phyloP scores from a whole-genome alignment of 768 basidiomycete species.

The Gautieria morchelliformis region DNA sequence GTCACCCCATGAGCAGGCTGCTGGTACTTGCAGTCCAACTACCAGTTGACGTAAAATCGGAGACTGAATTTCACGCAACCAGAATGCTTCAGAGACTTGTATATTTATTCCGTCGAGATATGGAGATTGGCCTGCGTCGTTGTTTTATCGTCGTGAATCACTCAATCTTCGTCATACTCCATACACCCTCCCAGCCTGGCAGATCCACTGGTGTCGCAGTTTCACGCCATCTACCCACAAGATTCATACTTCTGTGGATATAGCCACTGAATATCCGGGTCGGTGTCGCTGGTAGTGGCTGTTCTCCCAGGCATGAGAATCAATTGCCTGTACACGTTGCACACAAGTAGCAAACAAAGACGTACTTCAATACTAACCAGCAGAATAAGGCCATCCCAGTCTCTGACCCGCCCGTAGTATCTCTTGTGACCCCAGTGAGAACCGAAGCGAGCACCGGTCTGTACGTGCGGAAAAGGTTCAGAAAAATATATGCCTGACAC shows the following conservation, averaged over 20 bases:
- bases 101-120: too few relatives aligned
- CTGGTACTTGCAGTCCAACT: too few relatives aligned
- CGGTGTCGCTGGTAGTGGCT: background rate
- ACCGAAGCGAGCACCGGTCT: background rate
- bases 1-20: too few relatives aligned
- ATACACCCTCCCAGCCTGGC: background rate
- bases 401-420: constrained; percentile 37
- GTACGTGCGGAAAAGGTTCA: background rate
- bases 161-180: background rate
- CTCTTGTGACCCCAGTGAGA: constrained; percentile 4
- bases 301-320: background rate
- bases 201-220: background rate
- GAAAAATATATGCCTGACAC: background rate
- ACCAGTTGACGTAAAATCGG: too few relatives aligned
- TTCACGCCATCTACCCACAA: background rate
- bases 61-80: too few relatives aligned
- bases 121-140: background rate
- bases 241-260: background rate
- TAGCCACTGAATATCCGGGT: background rate
- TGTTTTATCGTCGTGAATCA: background rate
- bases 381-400: constrained; percentile 43
- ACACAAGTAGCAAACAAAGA: background rate
- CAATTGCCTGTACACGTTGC: background rate
- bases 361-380: constrained; percentile 15
- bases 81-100: too few relatives aligned